Evolutionary conservation across 2,329 filamentous ascomycete species (phyloP).

Genomic region (Beauveria rudraprayagi): DNA sequence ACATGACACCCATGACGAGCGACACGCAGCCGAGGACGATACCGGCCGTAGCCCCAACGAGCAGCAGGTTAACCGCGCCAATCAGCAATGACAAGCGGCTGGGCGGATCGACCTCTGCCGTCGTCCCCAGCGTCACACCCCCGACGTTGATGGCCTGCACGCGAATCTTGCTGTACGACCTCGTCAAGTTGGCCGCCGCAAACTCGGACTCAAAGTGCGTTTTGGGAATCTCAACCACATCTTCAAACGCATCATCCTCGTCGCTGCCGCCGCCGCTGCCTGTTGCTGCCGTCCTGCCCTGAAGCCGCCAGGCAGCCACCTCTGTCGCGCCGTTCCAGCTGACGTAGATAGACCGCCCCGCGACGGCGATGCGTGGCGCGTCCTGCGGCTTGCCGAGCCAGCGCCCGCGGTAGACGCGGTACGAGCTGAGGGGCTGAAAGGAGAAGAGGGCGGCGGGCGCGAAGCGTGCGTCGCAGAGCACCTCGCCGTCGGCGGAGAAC

Average conservation of each 20-base stretch:
- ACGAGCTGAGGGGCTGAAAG: conserved; percentile 12
- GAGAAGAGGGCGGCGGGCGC: conserved; percentile 10
- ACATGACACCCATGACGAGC: neutral
- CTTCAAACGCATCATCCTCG: neutral
- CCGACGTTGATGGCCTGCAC: neutral
- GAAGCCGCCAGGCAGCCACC: conserved; percentile 10
- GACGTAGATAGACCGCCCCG: neutral
- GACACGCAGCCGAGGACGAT: neutral
- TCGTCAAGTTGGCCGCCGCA: neutral
- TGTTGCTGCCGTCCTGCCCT: neutral
- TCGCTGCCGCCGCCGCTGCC: neutral
- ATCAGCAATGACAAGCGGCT: neutral
- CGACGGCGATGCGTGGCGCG: conserved; percentile 8
- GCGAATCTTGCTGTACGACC: neutral
- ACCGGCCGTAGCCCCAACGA: neutral
- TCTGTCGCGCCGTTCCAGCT: conserved; percentile 15
- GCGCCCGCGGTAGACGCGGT: conserved; percentile 6
- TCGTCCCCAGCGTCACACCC: conserved; percentile 6
- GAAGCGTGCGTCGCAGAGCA: conserved; percentile 37
- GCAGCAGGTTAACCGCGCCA: neutral
- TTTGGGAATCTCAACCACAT: neutral
- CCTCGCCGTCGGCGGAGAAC: conserved; percentile 34
- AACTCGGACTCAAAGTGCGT: conserved; percentile 4
- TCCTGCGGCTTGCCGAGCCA: conserved; percentile 10
- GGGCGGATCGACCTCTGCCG: neutral